Conservation (phyloP, 2,329 filamentous ascomycete species). For the Colletotrichum higginsianum region DNA sequence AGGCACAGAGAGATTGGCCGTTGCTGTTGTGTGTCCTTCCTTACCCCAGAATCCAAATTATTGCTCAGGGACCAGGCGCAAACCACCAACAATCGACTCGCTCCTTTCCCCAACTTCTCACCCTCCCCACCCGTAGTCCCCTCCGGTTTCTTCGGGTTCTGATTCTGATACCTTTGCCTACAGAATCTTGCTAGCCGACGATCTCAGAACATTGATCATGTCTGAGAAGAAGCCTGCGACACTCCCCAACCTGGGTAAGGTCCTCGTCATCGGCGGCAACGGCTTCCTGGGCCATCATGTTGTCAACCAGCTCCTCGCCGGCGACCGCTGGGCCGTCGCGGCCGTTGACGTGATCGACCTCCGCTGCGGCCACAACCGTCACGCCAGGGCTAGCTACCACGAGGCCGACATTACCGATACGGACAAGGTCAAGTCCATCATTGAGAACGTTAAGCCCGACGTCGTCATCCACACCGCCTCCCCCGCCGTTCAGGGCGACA, state of each 20-base stretch:
- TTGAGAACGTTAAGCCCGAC: slow-evolving; percentile 79
- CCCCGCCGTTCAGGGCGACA: slow-evolving; percentile 70
- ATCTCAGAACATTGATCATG: slow-evolving; percentile 28
- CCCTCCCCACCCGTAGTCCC: not conserved
- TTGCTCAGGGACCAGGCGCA: slow-evolving; percentile 17
- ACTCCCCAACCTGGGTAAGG: slow-evolving; percentile 70
- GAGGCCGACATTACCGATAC: slow-evolving; percentile 84
- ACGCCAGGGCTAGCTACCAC: slow-evolving; percentile 72
- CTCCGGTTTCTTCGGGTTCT: slow-evolving; percentile 10
- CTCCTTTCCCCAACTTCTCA: slow-evolving; percentile 3
- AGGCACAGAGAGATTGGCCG: slow-evolving; percentile 32
- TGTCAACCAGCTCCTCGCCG: slow-evolving; percentile 77
- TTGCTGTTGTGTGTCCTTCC: not conserved
- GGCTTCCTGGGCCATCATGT: slow-evolving; percentile 89
- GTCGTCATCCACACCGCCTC: slow-evolving; percentile 94
- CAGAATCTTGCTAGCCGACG: not conserved
- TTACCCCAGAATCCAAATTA: slow-evolving; percentile 25
- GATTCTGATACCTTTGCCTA: not conserved
- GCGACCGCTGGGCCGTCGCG: slow-evolving; percentile 57
- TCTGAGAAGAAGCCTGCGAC: slow-evolving; percentile 51
- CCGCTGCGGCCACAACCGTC: slow-evolving; percentile 78
- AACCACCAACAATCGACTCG: slow-evolving; percentile 15
- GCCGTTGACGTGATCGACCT: slow-evolving; percentile 81
- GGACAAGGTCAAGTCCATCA: slow-evolving; percentile 72
- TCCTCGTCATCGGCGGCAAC: slow-evolving; percentile 86